Base-by-base conservation (phyloP, 805 yeast species). In the Wickerhamomyces pijperi region DNA sequence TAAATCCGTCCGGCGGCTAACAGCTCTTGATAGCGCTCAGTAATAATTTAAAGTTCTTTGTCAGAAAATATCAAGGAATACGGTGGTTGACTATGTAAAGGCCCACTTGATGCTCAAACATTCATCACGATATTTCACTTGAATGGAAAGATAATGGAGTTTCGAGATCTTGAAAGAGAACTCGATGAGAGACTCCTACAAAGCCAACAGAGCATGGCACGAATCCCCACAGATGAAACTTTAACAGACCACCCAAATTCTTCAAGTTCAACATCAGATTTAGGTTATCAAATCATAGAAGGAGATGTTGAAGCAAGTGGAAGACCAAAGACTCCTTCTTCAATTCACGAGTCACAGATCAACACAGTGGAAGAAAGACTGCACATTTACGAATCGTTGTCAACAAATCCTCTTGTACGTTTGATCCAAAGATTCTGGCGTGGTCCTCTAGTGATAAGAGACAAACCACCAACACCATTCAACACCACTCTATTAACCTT, bases 371-470 rank as follows among this genome's bases (percentile, higher is more conserved):
- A 21, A 4, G 29, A 25, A 9, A 9, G n/a, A 11, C 35, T 18
- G 23, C 3, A 19, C 6, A 18, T 33, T 5, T 18, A 19, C 9
- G 14, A 19, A 14, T 5, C 19, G 2, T 32, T 23, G 16, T 43
- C 47, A 2, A 9, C 35, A 5, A 41, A 40, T 35, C 34, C 19
- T n/a, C 2, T 44, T 8, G 23, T 46, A 6, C 36, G 38, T 8
- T 50, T 66, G 32, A 40, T 65, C 16, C 42, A 47, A n/a, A 50
- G 46, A 17, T 19, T 73, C 2, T 73, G 82, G 79, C 39, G 58
- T n/a, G 85, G 87, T 1, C 85, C 86, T 0, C 48, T 43, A 2
- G 46, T 48, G 3, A 67, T 74, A 1, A 42, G 43, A 16, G 83
- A 78, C 47, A 61, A 58, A 1, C 70, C 75, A 3, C 78, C 81